phyloP scores from a whole-genome alignment of 179 eudicot species.

The Gypsophila paniculata region DNA sequence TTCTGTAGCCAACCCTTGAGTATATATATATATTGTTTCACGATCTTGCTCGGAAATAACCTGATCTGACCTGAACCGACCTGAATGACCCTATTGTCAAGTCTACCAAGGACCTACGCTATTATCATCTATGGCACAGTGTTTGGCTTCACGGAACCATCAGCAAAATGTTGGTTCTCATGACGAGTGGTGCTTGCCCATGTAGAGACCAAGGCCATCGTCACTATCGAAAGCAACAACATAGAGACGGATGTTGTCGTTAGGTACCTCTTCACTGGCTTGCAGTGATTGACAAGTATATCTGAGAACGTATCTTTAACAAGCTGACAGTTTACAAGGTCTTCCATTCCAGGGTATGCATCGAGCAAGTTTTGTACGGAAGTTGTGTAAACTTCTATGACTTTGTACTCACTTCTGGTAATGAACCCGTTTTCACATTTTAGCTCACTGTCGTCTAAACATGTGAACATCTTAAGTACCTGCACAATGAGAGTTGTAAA shows the following conservation, averaged over 20 bases:
- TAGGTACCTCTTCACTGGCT: constrained; percentile 49
- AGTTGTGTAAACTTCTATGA: constrained; percentile 43
- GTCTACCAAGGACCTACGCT: constrained; percentile 2
- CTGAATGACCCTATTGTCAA: no score
- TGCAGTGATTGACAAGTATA: constrained; percentile 54
- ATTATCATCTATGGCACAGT: constrained; percentile 7
- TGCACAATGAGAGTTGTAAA: constrained; percentile 18
- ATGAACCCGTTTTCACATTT: constrained; percentile 44
- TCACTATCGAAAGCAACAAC: constrained; percentile 40
- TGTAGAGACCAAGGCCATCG: constrained; percentile 45
- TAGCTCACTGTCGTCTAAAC: constrained; percentile 37
- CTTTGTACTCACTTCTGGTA: constrained; percentile 27
- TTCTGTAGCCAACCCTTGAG: not conserved
- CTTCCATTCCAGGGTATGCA: constrained; percentile 62
- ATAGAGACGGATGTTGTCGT: constrained; percentile 45
- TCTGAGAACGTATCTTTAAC: constrained; percentile 57
- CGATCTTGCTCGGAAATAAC: not conserved
- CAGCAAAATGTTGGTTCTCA: constrained; percentile 24
- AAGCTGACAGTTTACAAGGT: constrained; percentile 54
- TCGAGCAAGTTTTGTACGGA: constrained; percentile 54
- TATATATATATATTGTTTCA: constrained; percentile 8
- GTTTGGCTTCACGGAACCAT: constrained; percentile 30
- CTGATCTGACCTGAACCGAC: not conserved
- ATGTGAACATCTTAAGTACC: constrained; percentile 46
- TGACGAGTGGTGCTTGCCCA: constrained; percentile 41